These are phyloP conservation scores for Thelephora terrestris DNA, from an alignment of 1,284 basidiomycete species.

Conservation along the genomic window DNA sequence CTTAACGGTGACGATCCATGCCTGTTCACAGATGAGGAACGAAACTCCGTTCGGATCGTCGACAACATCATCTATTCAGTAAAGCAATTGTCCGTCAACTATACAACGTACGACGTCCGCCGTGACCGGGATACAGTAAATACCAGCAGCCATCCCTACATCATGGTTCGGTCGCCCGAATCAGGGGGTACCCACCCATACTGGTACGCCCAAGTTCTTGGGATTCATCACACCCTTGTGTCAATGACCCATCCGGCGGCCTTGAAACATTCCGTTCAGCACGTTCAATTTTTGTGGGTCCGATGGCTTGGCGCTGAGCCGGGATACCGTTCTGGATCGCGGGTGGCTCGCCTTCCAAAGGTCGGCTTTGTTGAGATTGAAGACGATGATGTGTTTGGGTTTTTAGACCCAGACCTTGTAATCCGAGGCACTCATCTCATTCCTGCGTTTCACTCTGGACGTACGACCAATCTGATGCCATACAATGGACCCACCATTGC, in stretches of 20 bases:
- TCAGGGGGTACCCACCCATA: not conserved
- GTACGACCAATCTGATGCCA: no score
- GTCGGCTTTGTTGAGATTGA: no score
- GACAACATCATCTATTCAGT: conserved; percentile 18
- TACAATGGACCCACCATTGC: no score
- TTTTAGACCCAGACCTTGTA: no score
- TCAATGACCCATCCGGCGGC: not conserved
- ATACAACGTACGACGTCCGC: conserved; percentile 16
- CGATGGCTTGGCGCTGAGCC: conserved; percentile 11
- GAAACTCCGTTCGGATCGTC: conserved; percentile 10
- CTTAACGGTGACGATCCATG: not conserved
- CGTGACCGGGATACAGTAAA: no score
- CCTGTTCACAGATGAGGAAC: conserved; percentile 11
- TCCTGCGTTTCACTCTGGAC: no score
- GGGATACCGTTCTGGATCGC: conserved; percentile 10
- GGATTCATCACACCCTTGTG: conserved; percentile 7
- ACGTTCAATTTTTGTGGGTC: conserved; percentile 10
- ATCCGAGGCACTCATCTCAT: no score
- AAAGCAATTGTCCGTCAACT: conserved; percentile 10
- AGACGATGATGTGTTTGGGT: no score
- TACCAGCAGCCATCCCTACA: not conserved
- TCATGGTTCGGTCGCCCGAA: conserved; percentile 7
- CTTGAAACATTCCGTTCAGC: not conserved
- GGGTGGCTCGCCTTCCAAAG: conserved; percentile 7
- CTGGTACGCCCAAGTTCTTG: conserved; percentile 8